These are phyloP conservation scores for Salix koriyanagi DNA, from an alignment of 345 rosid species.

Conservation along the genomic window DNA sequence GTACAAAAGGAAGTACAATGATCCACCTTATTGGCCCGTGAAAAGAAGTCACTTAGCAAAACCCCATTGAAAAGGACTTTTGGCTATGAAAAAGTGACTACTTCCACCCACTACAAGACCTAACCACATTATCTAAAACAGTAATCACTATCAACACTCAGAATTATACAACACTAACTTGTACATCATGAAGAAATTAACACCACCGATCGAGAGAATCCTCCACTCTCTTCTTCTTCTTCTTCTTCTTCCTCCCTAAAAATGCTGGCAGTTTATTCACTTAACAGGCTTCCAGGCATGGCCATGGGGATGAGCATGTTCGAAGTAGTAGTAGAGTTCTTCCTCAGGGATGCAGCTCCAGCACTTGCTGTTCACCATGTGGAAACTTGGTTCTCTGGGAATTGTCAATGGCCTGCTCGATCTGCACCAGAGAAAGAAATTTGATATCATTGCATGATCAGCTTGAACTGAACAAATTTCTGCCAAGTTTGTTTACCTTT, in stretches of 20 bases:
- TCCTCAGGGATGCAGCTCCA: conserved; percentile 52
- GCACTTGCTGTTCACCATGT: conserved; percentile 44
- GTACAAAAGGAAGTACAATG: neutral
- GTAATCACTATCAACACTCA: neutral
- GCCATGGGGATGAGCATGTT: conserved; percentile 37
- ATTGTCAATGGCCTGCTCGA: conserved; percentile 66
- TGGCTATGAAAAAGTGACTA: neutral
- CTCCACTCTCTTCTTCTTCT: neutral
- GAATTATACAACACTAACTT: neutral
- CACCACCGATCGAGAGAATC: neutral
- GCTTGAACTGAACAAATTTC: neutral
- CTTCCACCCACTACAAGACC: neutral
- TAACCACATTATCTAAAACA: neutral
- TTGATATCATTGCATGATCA: neutral
- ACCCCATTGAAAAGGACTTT: neutral
- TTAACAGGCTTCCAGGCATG: conserved; percentile 37
- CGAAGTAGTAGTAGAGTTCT: conserved; percentile 37
- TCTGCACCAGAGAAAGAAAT: conserved; percentile 29
- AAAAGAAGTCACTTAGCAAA: neutral
- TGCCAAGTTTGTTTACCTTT: conserved; percentile 34
- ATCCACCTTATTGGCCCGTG: neutral
- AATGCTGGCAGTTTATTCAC: neutral
- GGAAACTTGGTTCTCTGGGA: conserved; percentile 70
- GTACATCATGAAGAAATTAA: neutral
- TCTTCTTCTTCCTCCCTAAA: neutral